These are phyloP conservation scores for Rhizophora mangle DNA, from an alignment of 345 rosid genomes.

Conservation along the genomic window DNA sequence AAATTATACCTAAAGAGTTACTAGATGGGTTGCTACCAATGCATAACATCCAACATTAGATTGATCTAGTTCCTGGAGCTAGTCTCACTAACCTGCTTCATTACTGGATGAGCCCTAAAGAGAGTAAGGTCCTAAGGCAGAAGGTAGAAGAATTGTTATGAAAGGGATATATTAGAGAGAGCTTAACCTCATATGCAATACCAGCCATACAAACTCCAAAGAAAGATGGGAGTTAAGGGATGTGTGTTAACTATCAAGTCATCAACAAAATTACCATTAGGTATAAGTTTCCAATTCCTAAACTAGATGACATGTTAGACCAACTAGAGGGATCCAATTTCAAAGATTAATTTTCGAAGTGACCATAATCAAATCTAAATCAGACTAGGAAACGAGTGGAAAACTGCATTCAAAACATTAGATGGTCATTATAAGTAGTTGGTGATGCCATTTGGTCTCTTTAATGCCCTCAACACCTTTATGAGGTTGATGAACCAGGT, in stretches of 20 bases:
- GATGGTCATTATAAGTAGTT: not conserved
- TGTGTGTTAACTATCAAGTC: not conserved
- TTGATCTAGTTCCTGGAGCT: too few relatives aligned
- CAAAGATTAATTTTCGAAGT: not conserved
- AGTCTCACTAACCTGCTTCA: too few relatives aligned
- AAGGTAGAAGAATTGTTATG: not conserved
- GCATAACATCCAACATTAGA: not conserved
- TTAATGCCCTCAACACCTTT: not conserved
- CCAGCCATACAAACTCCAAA: not conserved
- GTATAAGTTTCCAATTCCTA: not conserved
- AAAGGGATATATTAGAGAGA: not conserved
- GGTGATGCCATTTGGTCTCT: not conserved
- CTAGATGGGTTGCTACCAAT: not conserved
- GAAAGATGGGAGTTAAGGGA: not conserved
- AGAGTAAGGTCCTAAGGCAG: too few relatives aligned
- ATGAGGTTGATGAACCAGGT: not conserved
- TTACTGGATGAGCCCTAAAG: too few relatives aligned
- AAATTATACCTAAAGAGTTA: not conserved
- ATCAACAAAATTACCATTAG: not conserved
- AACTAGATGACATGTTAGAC: not conserved
- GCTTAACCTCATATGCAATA: not conserved
- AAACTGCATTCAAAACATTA: not conserved
- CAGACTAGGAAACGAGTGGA: not conserved
- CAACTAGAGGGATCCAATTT: not conserved
- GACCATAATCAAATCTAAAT: not conserved